Evolutionary conservation across 495 filamentous ascomycete species (phyloP), one percentile per base, ranked within the genome.

Genomic region (Penicillium simplicissimum): DNA sequence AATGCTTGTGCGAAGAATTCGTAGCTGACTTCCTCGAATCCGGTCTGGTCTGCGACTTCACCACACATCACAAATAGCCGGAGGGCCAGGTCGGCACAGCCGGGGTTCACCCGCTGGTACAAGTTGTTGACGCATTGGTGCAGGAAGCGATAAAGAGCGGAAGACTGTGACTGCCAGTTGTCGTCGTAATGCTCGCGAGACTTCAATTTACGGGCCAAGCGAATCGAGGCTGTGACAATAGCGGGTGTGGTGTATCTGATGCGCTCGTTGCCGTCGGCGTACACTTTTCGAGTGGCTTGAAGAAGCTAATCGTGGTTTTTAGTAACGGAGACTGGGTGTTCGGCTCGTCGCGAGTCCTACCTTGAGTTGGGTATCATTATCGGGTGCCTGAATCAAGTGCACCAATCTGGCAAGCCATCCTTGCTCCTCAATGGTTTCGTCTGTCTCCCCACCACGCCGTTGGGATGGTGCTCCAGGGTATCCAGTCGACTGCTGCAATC

Each of bases 1-100:
- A 98, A 98, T 1, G 95, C 95, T 71, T 98, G 96, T 3, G 94
- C 95, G 67, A 97, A 98, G 81, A 96, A 98, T 74, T 98, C 95
- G 74, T 98, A 98, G 17, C 91, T 89, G 28, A 97, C 90, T 76
- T 98, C 95, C 74, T 98, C 95, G 64, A 93, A 93, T 14, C 89
- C 91, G 6, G 88, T 93, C 73, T 95, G 90, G 67, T 97, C 94
- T 23, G 96, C 92, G 33, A 94, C 88, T 75, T 97, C 93, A 15
- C 95, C 95, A 69, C 92, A 96, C 61, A 90, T 87, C 54, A 93
- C 85, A 71, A 97, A 98, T 9, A 97, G 80, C 4, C 95, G 91
- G 17, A 98, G 84, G 13, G 88, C 84, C 9, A 98, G 83, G 71
- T 98, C 96, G 2, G 94, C 91, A 34, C 86, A 87, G 37, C 90